Base-by-base conservation (phyloP, 208 protist species). In the Spongospora subterranea region DNA sequence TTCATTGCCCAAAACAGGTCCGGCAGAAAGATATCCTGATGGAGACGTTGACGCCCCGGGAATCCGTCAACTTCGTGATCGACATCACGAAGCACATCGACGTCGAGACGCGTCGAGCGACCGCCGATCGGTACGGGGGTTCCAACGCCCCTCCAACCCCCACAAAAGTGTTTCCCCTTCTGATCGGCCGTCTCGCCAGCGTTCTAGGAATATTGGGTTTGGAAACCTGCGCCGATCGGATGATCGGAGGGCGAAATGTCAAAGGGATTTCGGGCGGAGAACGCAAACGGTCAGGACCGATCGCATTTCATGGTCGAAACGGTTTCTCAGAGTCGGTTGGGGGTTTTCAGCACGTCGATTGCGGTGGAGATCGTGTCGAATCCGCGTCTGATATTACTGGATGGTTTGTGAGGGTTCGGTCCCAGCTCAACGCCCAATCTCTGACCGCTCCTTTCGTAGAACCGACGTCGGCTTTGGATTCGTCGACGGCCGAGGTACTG, bases 181-280 rank as follows among this genome's bases (percentile, higher is more conserved):
- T 60, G n/a, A n/a, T n/a, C n/a, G n/a, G n/a, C n/a, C n/a, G n/a
- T n/a, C n/a, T n/a, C n/a, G 50, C 50, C 50, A 60, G 50, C 13
- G 50, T 60, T 24, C 50, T 60, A 24, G 50, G 50, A 24, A 60
- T 60, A 60, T 60, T 60, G 24, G 50, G 50, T 24, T 60, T 60
- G 50, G 50, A 60, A 60, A 60, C 50, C 6, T 60, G 50, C 24
- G 50, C 50, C 6, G 50, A 60, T 60, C 50, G 50, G 13, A 24
- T 60, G 6, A 60, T 60, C 24, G 50, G 50, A 6, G 50, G 50
- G 24, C 6, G 24, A 60, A 60, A 60, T 24, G 13, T 88, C 39
- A 88, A 88, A 24, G 76, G 76, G 24, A 88, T 88, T 45, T 88
- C 76, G 24, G 76, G 76, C 24, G 76, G 76, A 29, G 76, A 88